A percentile compares a stretch with the other conserved stretches of the same genome.
Conservation (phyloP, 164 flowering plant species). For the Tetrastigma voinierianum region DNA sequence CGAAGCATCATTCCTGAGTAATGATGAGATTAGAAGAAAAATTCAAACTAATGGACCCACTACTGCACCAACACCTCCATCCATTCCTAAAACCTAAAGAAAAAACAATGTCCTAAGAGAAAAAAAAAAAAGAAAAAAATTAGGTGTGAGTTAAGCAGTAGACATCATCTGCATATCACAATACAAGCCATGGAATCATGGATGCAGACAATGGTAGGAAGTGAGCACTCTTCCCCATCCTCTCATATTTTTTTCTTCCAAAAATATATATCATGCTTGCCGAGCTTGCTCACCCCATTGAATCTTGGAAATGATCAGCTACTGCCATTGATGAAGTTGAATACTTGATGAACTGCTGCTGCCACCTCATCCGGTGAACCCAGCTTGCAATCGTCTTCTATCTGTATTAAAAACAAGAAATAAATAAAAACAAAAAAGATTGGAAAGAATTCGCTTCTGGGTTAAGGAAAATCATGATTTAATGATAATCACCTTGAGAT, state of each 20-base stretch:
- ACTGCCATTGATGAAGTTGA: constrained; percentile 29
- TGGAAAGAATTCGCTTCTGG: background rate
- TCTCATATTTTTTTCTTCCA: background rate
- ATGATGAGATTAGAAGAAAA: constrained; percentile 7
- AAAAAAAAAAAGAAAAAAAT: background rate
- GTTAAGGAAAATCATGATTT: background rate
- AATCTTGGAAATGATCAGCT: background rate
- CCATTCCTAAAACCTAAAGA: no score
- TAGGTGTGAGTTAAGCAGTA: constrained; percentile 6
- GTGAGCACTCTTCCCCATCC: background rate
- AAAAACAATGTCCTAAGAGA: no score
- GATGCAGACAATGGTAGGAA: constrained; percentile 3
- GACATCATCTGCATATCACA: constrained; percentile 8
- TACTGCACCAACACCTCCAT: background rate
- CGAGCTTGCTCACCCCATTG: background rate
- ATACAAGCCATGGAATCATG: background rate
- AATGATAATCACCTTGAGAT: constrained; percentile 48
- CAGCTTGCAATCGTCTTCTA: constrained; percentile 60
- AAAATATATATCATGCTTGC: background rate
- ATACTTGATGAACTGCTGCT: constrained; percentile 52
- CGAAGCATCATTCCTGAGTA: constrained; percentile 14
- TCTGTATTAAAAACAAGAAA: constrained; percentile 29
- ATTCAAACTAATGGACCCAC: background rate
- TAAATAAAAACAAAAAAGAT: background rate
- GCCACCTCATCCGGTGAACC: constrained; percentile 59